Base-by-base conservation (phyloP, 441 rosid genomes). In the Euphorbia corollata region DNA sequence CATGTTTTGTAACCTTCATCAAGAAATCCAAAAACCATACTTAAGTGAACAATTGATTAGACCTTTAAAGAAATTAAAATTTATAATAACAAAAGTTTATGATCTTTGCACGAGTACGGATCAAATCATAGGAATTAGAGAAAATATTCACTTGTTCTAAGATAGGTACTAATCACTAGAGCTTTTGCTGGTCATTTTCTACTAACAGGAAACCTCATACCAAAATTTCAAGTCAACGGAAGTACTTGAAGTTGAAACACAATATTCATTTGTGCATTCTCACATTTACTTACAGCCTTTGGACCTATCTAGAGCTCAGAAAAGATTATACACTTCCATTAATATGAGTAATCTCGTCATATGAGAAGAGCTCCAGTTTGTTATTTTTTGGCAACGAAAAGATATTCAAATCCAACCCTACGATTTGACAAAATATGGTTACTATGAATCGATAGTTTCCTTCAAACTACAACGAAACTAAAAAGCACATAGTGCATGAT, bases 291-390 rank as follows among this genome's bases (percentile, higher is more conserved):
- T 38, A 59, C 24, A 34, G 57, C 45, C 68, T 47, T 9, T 45
- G 43, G 24, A 0, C n/a, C n/a, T 41, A 12, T 7, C 38, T 22
- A 30, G 30, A 13, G 32, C 8, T 34, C 38, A 34, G 38, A 34
- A 34, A 34, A 34, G 4, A 34, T 34, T 34, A n/a, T n/a, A n/a
- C n/a, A n/a, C n/a, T n/a, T n/a, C n/a, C n/a, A n/a, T n/a, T n/a
- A n/a, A n/a, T n/a, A n/a, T n/a, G n/a, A n/a, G n/a, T n/a, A n/a
- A n/a, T n/a, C n/a, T n/a, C n/a, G n/a, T n/a, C 12, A 24, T 23
- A 43, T 20, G 39, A 47, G 55, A 12, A 68, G 58, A 39, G 36
- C 20, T 61, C 36, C 61, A 69, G 45, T 27, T 30, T 19, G 18
- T 0, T 9, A 6, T 16, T 41, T 13, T 53, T 13, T 1, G 41